Evolutionary conservation across 116 monocot species (phyloP), one percentile per base, ranked within the genome.

Genomic region (Cymodocea nodosa): DNA sequence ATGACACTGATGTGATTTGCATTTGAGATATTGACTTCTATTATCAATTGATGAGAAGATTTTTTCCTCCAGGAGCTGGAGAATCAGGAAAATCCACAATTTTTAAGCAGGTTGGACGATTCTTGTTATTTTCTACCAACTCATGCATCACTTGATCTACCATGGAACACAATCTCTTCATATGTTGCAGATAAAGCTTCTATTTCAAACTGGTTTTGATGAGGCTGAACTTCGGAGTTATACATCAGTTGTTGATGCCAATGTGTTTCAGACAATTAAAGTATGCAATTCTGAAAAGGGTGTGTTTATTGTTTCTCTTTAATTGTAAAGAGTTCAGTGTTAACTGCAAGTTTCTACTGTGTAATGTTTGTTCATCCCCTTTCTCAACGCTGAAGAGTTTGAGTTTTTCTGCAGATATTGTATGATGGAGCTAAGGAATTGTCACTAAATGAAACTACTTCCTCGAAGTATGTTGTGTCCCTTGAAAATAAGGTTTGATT

Each of bases 21-120:
- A 5, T 39, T 39, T 19, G 7, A 37, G 62, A 62, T 10, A 14
- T 18, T 62, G 36, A 4, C 36, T 40, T 18, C 37, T 39, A 15
- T 62, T 35, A 44, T 44, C 44, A 44, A 0, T 10, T 34, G 18
- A 37, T 37, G 0, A 62, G 9, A 62, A 62, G 18, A 9, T 18
- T 9, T 36, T 62, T 70, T 35, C 5, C 49, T 35, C 6, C 73
- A 94, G 94, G 94, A 60, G 89, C 89, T 59, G 94, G 94, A 73
- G 94, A 94, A 79, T 94, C 94, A 17, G 94, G 94, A 70, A 94
- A 94, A 66, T 94, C 94, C 44, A 94, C 94, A 70, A 94, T 94
- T 44, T 94, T 94, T 82, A 94, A 94, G 73, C 94, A 94, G 86
- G 94, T 94, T 5, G 51, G 65, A 23, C 10, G 54, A 9, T 50